A percentile compares a stretch with the other conserved stretches of the same genome.
These are phyloP conservation scores for Suillus subluteus DNA, from an alignment of 768 basidiomycete species.

Conservation along the genomic window DNA sequence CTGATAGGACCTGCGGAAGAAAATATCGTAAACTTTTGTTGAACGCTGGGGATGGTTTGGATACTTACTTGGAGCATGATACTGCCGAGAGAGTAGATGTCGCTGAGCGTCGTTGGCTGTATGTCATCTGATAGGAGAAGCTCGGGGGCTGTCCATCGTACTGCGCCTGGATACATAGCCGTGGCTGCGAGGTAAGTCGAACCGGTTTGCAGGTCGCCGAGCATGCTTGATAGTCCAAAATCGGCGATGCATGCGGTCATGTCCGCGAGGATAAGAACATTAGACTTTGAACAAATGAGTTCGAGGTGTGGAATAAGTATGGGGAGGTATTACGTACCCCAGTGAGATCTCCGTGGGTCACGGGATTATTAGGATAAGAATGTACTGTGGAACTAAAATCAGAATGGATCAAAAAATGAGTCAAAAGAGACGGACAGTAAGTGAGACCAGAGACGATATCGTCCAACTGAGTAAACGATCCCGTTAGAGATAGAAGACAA, in stretches of 20 bases:
- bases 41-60: not conserved
- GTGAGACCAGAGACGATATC: slow-evolving; percentile 12
- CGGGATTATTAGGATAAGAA: slow-evolving; percentile 5
- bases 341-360: slow-evolving; percentile 29
- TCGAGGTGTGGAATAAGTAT: not conserved
- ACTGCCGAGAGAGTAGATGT: slow-evolving; percentile 25
- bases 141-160: slow-evolving; percentile 49
- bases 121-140: slow-evolving; percentile 24
- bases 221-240: slow-evolving; percentile 45
- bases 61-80: slow-evolving; percentile 27
- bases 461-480: slow-evolving; percentile 5
- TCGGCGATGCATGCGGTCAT: slow-evolving; percentile 43
- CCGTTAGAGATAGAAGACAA: not conserved
- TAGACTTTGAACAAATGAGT: slow-evolving; percentile 13
- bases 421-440: slow-evolving; percentile 10
- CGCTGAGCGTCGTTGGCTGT: slow-evolving; percentile 17
- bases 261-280: slow-evolving; percentile 40
- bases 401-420: not conserved
- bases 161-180: slow-evolving; percentile 34
- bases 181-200: slow-evolving; percentile 36
- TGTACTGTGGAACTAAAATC: slow-evolving; percentile 9
- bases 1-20: slow-evolving; percentile 25
- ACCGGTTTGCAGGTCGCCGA: slow-evolving; percentile 37
- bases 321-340: slow-evolving; percentile 20
- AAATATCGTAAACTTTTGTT: not conserved